phyloP scores from a whole-genome alignment of 2,329 filamentous ascomycete genomes.

The Colletotrichum euphorbiae region DNA sequence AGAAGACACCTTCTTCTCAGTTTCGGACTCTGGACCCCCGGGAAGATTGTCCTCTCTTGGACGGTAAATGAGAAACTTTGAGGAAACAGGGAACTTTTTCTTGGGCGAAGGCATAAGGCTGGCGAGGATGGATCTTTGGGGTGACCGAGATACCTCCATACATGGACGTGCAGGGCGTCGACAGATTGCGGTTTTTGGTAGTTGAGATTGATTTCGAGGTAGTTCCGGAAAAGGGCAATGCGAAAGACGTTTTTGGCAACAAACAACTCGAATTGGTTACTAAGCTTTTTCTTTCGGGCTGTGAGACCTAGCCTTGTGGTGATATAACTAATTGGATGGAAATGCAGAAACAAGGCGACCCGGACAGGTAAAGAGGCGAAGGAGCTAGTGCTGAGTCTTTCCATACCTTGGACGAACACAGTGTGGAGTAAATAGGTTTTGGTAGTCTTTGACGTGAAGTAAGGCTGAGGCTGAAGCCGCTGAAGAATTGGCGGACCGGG shows the following conservation, averaged over 20 bases:
- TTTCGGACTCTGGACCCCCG: slow-evolving; percentile 11
- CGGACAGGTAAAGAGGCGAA: too few species aligned
- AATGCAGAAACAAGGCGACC: not conserved
- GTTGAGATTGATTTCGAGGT: slow-evolving; percentile 17
- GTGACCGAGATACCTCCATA: slow-evolving; percentile 36
- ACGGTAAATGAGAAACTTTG: slow-evolving; percentile 7
- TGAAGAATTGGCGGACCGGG: slow-evolving; percentile 30
- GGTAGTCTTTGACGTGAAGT: not conserved
- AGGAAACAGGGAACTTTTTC: slow-evolving; percentile 26
- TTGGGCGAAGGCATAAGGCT: slow-evolving; percentile 20
- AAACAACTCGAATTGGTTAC: not conserved
- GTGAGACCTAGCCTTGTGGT: not conserved
- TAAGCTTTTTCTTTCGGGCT: too few species aligned
- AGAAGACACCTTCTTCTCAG: slow-evolving; percentile 14
- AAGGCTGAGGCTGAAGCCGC: slow-evolving; percentile 21
- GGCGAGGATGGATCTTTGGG: slow-evolving; percentile 26
- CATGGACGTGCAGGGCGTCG: slow-evolving; percentile 38
- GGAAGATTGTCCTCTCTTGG: slow-evolving; percentile 10
- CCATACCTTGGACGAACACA: slow-evolving; percentile 16
- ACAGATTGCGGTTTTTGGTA: slow-evolving; percentile 22
- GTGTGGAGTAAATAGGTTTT: not conserved
- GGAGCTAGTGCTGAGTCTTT: too few species aligned
- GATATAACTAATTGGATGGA: too few species aligned
- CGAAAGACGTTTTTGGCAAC: slow-evolving; percentile 26
- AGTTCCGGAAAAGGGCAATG: slow-evolving; percentile 24